These are phyloP conservation scores for Medicago arabica DNA, from an alignment of 306 rosid genomes.

Conservation along the genomic window DNA sequence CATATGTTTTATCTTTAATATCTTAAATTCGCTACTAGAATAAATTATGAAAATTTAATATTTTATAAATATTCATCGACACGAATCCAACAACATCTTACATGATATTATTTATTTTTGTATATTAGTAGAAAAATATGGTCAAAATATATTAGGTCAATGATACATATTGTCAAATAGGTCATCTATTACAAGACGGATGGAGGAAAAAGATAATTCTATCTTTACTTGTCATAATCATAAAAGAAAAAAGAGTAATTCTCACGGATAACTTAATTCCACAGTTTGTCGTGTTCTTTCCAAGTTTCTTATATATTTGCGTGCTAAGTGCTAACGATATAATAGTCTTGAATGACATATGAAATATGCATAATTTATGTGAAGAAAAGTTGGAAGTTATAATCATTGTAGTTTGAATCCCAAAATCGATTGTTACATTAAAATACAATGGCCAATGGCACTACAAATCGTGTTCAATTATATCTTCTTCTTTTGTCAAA, in stretches of 20 bases:
- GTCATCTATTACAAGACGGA: no score
- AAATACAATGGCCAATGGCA: constrained; percentile 11
- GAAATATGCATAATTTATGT: constrained; percentile 23
- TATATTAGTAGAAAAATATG: no score
- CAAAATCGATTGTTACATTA: constrained; percentile 8
- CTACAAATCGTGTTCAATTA: constrained; percentile 39
- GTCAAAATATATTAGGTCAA: no score
- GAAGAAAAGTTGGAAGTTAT: constrained; percentile 34
- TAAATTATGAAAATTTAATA: no score
- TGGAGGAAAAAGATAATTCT: neutral
- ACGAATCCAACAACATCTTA: no score
- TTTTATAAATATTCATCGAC: no score
- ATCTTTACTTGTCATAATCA: neutral
- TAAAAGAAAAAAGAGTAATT: neutral
- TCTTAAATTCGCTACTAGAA: no score
- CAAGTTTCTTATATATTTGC: neutral
- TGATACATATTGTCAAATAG: no score
- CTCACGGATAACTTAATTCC: neutral
- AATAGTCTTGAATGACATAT: neutral
- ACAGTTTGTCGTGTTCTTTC: neutral
- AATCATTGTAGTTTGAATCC: constrained; percentile 37
- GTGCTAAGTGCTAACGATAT: neutral
- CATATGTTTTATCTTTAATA: no score
- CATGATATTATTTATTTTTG: no score
- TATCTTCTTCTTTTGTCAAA: neutral